Base-by-base conservation (phyloP, 202 grass and related monocot species). In the Dendrocalamus latiflorus region DNA sequence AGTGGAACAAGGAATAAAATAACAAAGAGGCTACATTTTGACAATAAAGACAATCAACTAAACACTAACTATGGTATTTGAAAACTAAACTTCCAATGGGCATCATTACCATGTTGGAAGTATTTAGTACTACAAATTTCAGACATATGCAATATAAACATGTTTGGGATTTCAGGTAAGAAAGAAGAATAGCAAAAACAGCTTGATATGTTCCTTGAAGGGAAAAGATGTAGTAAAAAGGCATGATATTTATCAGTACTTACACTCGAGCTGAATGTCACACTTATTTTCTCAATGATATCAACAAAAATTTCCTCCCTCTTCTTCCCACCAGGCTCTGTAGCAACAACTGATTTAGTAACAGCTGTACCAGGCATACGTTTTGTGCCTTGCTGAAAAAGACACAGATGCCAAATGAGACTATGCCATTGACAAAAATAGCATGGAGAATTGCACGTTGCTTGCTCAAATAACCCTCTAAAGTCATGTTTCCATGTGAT, bases 241-340 rank as follows among this genome's bases (percentile, higher is more conserved):
- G 11, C 10, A 57, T 41, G 60, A 8, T 3, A 55, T 20, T 36
- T 74, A 58, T 53, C 26, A 43, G 50, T 57, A 86, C 95, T 94
- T 81, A 97, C 95, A 80, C 95, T 97, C 1, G 95, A 97, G 87
- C n/a, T n/a, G n/a, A n/a, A n/a, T n/a, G n/a, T n/a, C n/a, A n/a
- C n/a, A n/a, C n/a, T n/a, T n/a, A n/a, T 94, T 87, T 91, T 95
- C 72, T 99, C 96, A 76, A 99, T 99, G 71, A 99, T 95, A 72
- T 99, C 96, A 86, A 99, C 96, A 90, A 99, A 99, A 84, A 98
- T 98, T 77, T 95, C 96, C 81, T 99, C 96, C 65, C 96, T 93
- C 85, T 94, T 99, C 78, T 92, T 99, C 58, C 93, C 96, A 81
- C 93, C 93, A 84, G 91, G 81, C 18, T 99, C 93, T 43, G 75